Conservation (phyloP, 768 basidiomycete genomes). For the Termitomyces sp. region DNA sequence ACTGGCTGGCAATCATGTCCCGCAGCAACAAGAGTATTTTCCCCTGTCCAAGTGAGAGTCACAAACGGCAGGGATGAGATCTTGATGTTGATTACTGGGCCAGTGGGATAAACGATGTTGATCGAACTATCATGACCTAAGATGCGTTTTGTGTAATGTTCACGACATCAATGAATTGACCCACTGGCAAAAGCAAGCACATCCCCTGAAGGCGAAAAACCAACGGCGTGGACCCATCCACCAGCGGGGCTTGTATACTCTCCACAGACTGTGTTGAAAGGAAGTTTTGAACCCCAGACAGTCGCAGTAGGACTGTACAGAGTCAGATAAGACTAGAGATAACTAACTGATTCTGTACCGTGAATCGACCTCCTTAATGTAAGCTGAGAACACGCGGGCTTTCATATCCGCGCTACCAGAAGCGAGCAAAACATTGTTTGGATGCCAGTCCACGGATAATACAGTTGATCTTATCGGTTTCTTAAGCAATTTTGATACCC, state of each 20-base stretch:
- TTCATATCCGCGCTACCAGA: slow-evolving; percentile 98
- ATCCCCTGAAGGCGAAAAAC: slow-evolving; percentile 96
- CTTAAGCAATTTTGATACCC: slow-evolving; percentile 96
- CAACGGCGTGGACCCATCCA: slow-evolving; percentile 96
- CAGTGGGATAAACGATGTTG: slow-evolving; percentile 86
- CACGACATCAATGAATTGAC: slow-evolving; percentile 22
- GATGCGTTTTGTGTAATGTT: background rate
- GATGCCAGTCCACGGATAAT: slow-evolving; percentile 94
- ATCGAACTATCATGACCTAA: slow-evolving; percentile 93
- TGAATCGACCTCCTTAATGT: slow-evolving; percentile 96
- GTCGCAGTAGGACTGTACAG: slow-evolving; percentile 69
- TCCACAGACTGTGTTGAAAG: slow-evolving; percentile 96
- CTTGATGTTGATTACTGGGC: slow-evolving; percentile 71
- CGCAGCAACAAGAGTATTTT: slow-evolving; percentile 80
- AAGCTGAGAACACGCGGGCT: slow-evolving; percentile 95
- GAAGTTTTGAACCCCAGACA: slow-evolving; percentile 97
- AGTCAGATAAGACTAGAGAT: background rate
- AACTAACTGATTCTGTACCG: slow-evolving; percentile 40
- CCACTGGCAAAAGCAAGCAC: slow-evolving; percentile 87
- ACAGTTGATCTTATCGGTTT: slow-evolving; percentile 97
- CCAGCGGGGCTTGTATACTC: slow-evolving; percentile 87
- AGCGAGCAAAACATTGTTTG: slow-evolving; percentile 95
- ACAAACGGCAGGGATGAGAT: slow-evolving; percentile 77
- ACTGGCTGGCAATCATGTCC: slow-evolving; percentile 98
- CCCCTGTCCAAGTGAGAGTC: slow-evolving; percentile 81